Percentiles rank a stretch among this genome's conserved stretches.
Conservation (phyloP, 129 eudicot genomes). For the Daucus carota region DH1_v3.0 NC_030385.2:9748501-9749000, state of each 20-base stretch:
- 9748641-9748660: neutral
- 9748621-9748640: neutral
- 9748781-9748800: constrained; percentile 4
- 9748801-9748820: constrained; percentile 1
- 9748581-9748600: neutral
- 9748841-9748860: neutral
- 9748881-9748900: neutral
- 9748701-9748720: neutral
- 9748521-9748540: neutral
- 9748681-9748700: neutral
- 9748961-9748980: neutral
- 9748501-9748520: neutral
- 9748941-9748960: neutral
- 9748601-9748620: neutral
- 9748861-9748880: constrained; percentile 1
- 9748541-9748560: neutral
- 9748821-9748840: neutral
- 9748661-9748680: neutral
- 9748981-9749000: neutral
- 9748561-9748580: neutral
- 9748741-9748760: neutral
- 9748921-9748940: neutral
- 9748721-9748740: neutral
- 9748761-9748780: neutral
- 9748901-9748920: neutral